Percentiles rank a stretch among this genome's conserved stretches.
Conservation (phyloP, 768 basidiomycete genomes). For the Pisolithus sp. region DNA sequence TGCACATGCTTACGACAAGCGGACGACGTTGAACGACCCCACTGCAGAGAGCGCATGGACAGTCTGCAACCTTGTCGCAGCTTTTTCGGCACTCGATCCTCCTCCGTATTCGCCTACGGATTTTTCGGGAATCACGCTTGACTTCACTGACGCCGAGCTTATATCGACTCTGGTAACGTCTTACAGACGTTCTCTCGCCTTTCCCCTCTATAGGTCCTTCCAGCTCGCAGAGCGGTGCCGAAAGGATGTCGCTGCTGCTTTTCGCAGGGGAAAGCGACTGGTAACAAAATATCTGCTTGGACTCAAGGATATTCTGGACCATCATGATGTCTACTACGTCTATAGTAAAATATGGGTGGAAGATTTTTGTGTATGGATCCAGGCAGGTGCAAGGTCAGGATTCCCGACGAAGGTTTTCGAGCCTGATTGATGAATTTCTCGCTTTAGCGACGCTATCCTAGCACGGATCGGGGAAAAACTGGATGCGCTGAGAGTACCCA, state of each 20-base stretch:
- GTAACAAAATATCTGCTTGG: slow-evolving; percentile 63
- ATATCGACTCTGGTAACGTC: slow-evolving; percentile 47
- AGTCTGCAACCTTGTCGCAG: slow-evolving; percentile 60
- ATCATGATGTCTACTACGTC: slow-evolving; percentile 83
- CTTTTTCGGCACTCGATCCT: slow-evolving; percentile 79
- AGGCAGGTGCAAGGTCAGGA: slow-evolving; percentile 58
- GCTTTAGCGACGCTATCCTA: slow-evolving; percentile 51
- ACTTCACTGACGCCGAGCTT: slow-evolving; percentile 43
- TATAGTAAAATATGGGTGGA: slow-evolving; percentile 85
- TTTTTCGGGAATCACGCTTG: slow-evolving; percentile 4
- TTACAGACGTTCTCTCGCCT: slow-evolving; percentile 69
- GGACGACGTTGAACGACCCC: slow-evolving; percentile 73
- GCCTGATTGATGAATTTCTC: slow-evolving; percentile 2
- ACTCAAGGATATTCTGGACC: slow-evolving; percentile 68
- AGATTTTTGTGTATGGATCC: slow-evolving; percentile 79
- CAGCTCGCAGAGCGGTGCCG: slow-evolving; percentile 63
- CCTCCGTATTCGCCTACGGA: slow-evolving; percentile 38
- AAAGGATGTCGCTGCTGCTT: slow-evolving; percentile 51
- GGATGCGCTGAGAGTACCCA: slow-evolving; percentile 38
- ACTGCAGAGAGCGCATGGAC: slow-evolving; percentile 90
- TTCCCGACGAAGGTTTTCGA: neutral
- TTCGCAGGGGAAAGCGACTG: slow-evolving; percentile 55
- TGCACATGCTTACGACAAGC: slow-evolving; percentile 74
- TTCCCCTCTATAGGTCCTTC: slow-evolving; percentile 78
- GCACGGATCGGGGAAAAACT: slow-evolving; percentile 40